Conservation (phyloP, 306 rosid species). For the Inga oerstediana region DNA sequence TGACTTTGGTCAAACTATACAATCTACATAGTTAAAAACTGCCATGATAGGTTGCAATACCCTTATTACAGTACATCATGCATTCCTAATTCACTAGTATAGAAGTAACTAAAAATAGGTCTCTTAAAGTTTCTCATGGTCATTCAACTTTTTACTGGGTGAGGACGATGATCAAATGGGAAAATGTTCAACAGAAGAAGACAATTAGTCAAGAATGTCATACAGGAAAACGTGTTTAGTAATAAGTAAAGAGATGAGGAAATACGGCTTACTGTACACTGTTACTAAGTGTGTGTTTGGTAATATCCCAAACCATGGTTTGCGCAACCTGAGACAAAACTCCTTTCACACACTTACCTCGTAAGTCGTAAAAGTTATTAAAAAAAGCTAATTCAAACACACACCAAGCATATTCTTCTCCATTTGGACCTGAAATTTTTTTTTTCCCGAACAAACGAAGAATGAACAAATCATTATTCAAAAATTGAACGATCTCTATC, state of each 20-base stretch:
- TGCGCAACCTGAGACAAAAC: too few relatives aligned
- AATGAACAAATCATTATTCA: neutral
- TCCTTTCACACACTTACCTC: too few relatives aligned
- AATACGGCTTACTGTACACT: constrained; percentile 70
- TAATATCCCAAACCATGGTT: too few relatives aligned
- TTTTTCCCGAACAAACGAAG: neutral
- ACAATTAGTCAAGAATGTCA: neutral
- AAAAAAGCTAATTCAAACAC: too few relatives aligned
- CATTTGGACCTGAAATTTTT: constrained; percentile 87
- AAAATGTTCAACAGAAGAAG: constrained; percentile 7
- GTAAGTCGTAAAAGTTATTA: too few relatives aligned
- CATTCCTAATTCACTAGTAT: neutral
- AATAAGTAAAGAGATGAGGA: constrained; percentile 10
- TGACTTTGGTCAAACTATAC: neutral
- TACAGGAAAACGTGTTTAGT: neutral
- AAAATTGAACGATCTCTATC: neutral
- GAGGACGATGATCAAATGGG: neutral
- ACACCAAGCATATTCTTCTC: constrained; percentile 80
- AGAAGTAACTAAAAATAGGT: neutral
- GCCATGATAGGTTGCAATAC: neutral
- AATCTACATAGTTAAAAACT: neutral
- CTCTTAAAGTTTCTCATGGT: neutral
- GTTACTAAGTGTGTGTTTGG: constrained; percentile 63
- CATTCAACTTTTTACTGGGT: neutral
- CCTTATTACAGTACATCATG: neutral